Evolutionary conservation across 2,329 filamentous ascomycete species (phyloP).

Genomic region (Dactylellina haptotyla): DNA sequence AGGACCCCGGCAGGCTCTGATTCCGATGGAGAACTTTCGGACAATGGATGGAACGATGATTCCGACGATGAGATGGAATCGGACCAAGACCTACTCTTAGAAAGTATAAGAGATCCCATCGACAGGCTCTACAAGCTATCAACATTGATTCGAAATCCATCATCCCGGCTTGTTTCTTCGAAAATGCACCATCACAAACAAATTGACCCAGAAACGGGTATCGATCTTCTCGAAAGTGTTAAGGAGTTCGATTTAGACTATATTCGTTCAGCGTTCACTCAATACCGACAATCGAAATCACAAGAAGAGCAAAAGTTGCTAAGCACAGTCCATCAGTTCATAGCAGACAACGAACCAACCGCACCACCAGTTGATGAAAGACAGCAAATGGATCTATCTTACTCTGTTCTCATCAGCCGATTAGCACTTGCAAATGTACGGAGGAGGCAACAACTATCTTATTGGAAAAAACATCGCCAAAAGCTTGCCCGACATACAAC

Average conservation of each 20-base stretch:
- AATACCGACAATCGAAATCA: slow-evolving; percentile 24
- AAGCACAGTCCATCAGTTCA: background rate
- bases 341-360: background rate
- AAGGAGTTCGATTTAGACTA: slow-evolving; percentile 14
- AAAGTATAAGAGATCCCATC: slow-evolving; percentile 38
- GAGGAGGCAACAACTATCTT: slow-evolving; percentile 37
- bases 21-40: background rate
- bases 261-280: slow-evolving; percentile 28
- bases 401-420: slow-evolving; percentile 10
- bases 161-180: slow-evolving; percentile 26
- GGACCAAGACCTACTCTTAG: slow-evolving; percentile 31
- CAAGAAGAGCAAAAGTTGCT: background rate
- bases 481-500: slow-evolving; percentile 30
- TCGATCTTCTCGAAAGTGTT: slow-evolving; percentile 24
- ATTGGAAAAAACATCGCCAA: slow-evolving; percentile 45
- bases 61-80: slow-evolving; percentile 10
- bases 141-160: slow-evolving; percentile 38
- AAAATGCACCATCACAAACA: slow-evolving; percentile 31
- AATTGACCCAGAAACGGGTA: slow-evolving; percentile 25
- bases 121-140: slow-evolving; percentile 46
- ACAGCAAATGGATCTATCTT: background rate
- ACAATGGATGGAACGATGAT: slow-evolving; percentile 24
- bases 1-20: background rate
- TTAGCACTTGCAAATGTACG: slow-evolving; percentile 34
- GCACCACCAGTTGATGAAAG: background rate